These are phyloP conservation scores for Daldinia bambusicola DNA, from an alignment of 495 filamentous ascomycete genomes.

Conservation along the genomic window DNA sequence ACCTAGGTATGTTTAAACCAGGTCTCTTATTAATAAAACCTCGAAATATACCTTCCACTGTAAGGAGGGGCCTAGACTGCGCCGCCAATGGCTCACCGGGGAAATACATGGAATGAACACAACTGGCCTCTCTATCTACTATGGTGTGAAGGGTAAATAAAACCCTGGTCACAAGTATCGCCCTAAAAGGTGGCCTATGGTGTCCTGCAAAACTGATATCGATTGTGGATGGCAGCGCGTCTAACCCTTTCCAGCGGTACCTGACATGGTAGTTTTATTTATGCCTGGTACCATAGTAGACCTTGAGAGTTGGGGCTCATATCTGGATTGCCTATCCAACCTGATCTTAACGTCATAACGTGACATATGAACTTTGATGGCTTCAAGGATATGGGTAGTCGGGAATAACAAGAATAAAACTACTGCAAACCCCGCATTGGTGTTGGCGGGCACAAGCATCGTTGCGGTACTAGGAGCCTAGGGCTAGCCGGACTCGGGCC, in stretches of 20 bases:
- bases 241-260: too few species aligned
- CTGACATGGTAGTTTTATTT: too few species aligned
- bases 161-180: too few species aligned
- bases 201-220: too few species aligned
- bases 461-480: constrained; percentile 20
- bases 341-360: constrained; percentile 34
- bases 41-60: background rate
- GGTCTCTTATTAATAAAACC: constrained; percentile 31
- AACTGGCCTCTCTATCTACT: too few species aligned
- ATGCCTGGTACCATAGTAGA: too few species aligned
- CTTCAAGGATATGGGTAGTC: constrained; percentile 9
- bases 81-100: constrained; percentile 7
- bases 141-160: too few species aligned
- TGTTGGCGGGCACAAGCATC: constrained; percentile 25
- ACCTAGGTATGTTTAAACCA: constrained; percentile 13
- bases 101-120: background rate
- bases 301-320: constrained; percentile 1
- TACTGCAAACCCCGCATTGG: constrained; percentile 39
- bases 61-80: constrained; percentile 1
- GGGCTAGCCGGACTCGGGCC: constrained; percentile 21
- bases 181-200: too few species aligned
- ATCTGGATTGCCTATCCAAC: constrained; percentile 1
- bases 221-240: too few species aligned
- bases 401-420: constrained; percentile 19
- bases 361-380: constrained; percentile 12